Evolutionary conservation across 441 rosid genomes (phyloP).

Genomic region (Gossypium schwendimanii): DNA sequence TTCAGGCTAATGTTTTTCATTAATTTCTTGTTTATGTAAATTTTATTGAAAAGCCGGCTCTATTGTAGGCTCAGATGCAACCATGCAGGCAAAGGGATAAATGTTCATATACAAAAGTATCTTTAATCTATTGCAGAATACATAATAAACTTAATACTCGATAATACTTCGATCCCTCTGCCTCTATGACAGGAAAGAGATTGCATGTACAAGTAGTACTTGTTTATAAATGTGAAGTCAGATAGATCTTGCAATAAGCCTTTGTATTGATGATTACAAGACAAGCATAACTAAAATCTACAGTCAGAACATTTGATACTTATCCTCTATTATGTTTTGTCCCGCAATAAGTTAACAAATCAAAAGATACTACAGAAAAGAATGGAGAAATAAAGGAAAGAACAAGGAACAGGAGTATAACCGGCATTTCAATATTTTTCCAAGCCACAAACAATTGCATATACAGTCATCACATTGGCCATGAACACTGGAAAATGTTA

Average conservation of each 20-base stretch:
- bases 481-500: not conserved
- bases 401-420: not conserved
- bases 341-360: not conserved
- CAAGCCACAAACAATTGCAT: not conserved
- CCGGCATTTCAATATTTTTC: not conserved
- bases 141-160: not conserved
- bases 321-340: not conserved
- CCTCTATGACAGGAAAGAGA: not conserved
- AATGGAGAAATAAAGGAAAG: not conserved
- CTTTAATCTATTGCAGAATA: not conserved
- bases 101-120: not conserved
- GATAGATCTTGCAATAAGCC: not conserved
- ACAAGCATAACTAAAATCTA: not conserved
- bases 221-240: not conserved
- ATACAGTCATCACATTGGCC: not conserved
- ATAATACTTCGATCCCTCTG: not conserved
- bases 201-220: not conserved
- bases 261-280: not conserved
- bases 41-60: not conserved
- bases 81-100: not conserved
- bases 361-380: not conserved
- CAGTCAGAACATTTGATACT: not conserved
- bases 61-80: not conserved
- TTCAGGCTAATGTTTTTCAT: not conserved
- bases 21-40: constrained; percentile 14